These are phyloP conservation scores for Senecio squalidus DNA, from an alignment of 140 eudicot genomes.

Conservation along the genomic window DNA sequence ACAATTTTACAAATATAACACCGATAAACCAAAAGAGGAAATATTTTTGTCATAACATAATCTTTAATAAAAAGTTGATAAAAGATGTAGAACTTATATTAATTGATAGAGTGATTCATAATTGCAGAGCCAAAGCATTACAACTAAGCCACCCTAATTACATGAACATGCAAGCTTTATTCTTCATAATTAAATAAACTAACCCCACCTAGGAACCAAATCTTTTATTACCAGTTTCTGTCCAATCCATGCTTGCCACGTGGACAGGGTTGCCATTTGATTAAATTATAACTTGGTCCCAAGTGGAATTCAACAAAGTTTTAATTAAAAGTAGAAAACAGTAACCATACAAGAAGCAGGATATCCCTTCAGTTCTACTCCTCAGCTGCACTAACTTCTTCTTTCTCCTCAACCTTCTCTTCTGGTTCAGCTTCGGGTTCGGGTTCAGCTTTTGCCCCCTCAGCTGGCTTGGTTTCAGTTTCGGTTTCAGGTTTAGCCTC, in stretches of 20 bases:
- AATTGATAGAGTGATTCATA: constrained; percentile 1
- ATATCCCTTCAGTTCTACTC: constrained; percentile 5
- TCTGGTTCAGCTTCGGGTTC: constrained; percentile 19
- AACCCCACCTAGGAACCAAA: constrained; percentile 24
- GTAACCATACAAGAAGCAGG: background rate
- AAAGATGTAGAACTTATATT: background rate
- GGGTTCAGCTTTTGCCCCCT: constrained; percentile 8
- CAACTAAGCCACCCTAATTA: constrained; percentile 19
- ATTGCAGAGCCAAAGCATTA: constrained; percentile 18
- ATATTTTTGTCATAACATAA: background rate
- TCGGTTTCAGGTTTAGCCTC: constrained; percentile 17
- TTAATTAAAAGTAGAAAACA: constrained; percentile 11
- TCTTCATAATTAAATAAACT: constrained; percentile 10
- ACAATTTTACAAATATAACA: too few species aligned
- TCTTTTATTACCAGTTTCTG: constrained; percentile 21
- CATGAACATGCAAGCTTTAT: constrained; percentile 27
- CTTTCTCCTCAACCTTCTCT: constrained; percentile 19
- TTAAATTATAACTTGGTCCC: constrained; percentile 19
- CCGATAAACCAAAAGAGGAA: too few species aligned
- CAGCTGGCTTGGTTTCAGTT: constrained; percentile 15
- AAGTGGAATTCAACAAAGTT: constrained; percentile 24
- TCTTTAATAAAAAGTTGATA: constrained; percentile 4
- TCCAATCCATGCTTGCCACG: constrained; percentile 35
- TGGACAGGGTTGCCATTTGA: constrained; percentile 25
- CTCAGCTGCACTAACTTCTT: constrained; percentile 20